phyloP scores from a whole-genome alignment of 768 basidiomycete species.

The Lactarius quietus region DNA sequence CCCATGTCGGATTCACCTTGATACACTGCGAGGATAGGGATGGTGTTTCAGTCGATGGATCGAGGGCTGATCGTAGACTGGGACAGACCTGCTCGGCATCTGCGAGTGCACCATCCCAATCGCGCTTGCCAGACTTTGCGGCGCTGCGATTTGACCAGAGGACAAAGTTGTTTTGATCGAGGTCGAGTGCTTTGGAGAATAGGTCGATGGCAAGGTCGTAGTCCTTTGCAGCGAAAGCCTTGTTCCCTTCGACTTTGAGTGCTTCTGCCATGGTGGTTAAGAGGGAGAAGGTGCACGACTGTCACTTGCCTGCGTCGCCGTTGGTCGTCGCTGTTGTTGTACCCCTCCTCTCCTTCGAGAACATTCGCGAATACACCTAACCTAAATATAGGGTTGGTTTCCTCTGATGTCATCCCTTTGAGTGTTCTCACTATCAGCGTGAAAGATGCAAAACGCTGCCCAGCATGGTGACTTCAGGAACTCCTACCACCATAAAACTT shows the following conservation, averaged over 20 bases:
- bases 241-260: conserved; percentile 92
- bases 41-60: not conserved
- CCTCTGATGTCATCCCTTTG: no score
- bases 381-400: not conserved
- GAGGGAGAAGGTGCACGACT: not conserved
- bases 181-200: conserved; percentile 75
- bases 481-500: no score
- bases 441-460: no score
- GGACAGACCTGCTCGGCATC: conserved; percentile 89
- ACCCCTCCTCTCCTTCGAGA: conserved; percentile 7
- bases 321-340: not conserved
- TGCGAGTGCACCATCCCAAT: conserved; percentile 69
- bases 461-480: no score
- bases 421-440: no score
- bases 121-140: conserved; percentile 79
- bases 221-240: conserved; percentile 90
- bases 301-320: not conserved
- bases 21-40: conserved; percentile 53
- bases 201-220: conserved; percentile 85
- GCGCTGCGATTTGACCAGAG: conserved; percentile 93
- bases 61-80: not conserved
- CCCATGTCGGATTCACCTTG: conserved; percentile 73
- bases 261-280: conserved; percentile 33
- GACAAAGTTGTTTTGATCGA: conserved; percentile 84
- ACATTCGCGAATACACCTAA: conserved; percentile 21